Conservation (phyloP, 208 protist genomes). For the Trypanosoma rangeli region DNA sequence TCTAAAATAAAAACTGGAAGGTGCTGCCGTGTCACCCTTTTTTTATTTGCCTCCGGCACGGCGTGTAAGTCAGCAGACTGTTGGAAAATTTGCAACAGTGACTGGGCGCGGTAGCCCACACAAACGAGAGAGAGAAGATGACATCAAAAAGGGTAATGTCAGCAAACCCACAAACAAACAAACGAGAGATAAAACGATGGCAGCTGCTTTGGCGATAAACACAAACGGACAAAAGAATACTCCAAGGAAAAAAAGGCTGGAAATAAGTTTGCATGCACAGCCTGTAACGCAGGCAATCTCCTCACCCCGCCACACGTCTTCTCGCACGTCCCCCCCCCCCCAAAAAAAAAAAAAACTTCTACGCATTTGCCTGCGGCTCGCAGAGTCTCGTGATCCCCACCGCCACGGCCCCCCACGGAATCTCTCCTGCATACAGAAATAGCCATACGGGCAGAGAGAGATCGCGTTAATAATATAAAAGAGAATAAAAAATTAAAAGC, state of each 20-base stretch:
- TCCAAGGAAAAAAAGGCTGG: constrained; percentile 14
- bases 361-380: not conserved
- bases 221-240: constrained; percentile 10
- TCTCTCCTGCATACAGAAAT: not conserved
- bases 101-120: not conserved
- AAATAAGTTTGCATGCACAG: not conserved
- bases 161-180: constrained; percentile 17
- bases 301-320: not conserved
- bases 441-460: not conserved
- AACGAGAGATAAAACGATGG: constrained; percentile 19
- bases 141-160: not conserved
- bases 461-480: not conserved
- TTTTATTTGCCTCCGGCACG: not conserved
- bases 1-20: too few species aligned
- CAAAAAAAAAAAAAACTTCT: too few species aligned
- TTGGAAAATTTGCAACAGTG: not conserved
- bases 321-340: not conserved
- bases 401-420: not conserved
- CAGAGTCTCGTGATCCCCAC: not conserved
- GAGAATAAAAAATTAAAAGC: constrained; percentile 3
- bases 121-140: not conserved
- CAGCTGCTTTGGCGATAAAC: not conserved
- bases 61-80: not conserved
- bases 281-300: not conserved
- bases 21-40: not conserved